A percentile compares a stretch with the other conserved stretches of the same genome.
These are phyloP conservation scores for Hygrocybe punicea DNA, from an alignment of 768 basidiomycete genomes.

Conservation along the genomic window DNA sequence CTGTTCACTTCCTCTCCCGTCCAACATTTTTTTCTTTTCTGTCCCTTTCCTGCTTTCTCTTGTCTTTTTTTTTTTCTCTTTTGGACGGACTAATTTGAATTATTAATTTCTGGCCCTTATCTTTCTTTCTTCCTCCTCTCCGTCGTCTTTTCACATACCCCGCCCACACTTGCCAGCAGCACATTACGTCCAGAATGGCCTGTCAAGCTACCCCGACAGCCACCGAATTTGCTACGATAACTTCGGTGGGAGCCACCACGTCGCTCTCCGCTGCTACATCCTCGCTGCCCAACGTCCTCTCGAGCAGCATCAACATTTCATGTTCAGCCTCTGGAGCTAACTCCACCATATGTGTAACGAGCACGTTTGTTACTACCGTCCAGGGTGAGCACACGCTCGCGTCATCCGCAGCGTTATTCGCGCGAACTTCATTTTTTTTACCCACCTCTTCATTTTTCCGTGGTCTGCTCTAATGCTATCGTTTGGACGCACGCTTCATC, in stretches of 20 bases:
- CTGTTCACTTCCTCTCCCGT: too few species aligned
- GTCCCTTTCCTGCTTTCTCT: background rate
- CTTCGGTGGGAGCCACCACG: constrained; percentile 1
- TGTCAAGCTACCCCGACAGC: constrained; percentile 4
- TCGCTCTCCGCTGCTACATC: constrained; percentile 1
- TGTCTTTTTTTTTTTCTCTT: background rate
- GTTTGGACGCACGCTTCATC: too few species aligned
- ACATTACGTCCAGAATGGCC: background rate
- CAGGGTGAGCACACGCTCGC: constrained; percentile 28
- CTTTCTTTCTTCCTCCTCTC: background rate
- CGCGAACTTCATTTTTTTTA: background rate
- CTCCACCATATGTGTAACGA: background rate
- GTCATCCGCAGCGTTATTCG: background rate
- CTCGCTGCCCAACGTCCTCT: constrained; percentile 2
- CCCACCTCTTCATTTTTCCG: too few species aligned
- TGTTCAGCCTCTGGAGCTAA: background rate
- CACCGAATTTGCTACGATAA: constrained; percentile 4
- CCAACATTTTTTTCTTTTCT: too few species aligned
- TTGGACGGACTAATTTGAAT: background rate
- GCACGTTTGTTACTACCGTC: constrained; percentile 33
- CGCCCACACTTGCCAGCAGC: background rate
- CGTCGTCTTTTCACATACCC: background rate
- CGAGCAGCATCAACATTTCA: constrained; percentile 1
- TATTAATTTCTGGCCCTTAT: background rate
- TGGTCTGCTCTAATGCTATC: too few species aligned